Conservation (phyloP, 805 yeast species). For the Starmerella stigmatis region DNA sequence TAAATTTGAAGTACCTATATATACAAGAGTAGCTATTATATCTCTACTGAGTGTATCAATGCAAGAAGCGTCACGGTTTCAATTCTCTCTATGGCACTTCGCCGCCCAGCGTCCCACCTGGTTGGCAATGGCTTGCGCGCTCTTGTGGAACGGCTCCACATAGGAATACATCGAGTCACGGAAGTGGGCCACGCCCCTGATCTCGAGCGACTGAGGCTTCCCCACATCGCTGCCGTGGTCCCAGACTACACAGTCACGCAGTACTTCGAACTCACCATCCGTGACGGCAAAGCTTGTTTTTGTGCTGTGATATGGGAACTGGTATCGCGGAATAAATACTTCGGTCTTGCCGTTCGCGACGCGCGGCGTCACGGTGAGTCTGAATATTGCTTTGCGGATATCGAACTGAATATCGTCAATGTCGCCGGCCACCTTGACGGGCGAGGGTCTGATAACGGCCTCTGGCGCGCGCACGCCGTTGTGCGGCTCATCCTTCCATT, state of each 20-base stretch:
- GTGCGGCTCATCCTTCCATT: constrained; percentile 11
- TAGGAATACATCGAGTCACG: constrained; percentile 22
- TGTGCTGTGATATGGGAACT: constrained; percentile 36
- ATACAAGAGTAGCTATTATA: too few relatives aligned
- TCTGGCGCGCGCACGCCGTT: constrained; percentile 65
- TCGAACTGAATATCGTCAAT: constrained; percentile 51
- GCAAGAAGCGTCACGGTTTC: background rate
- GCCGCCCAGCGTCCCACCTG: constrained; percentile 1
- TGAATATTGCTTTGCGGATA: constrained; percentile 38
- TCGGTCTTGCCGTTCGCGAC: constrained; percentile 14
- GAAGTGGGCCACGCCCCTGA: constrained; percentile 21
- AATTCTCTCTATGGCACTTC: background rate
- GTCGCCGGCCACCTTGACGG: constrained; percentile 52
- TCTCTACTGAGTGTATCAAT: too few relatives aligned
- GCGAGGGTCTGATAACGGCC: constrained; percentile 71
- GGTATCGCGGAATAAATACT: constrained; percentile 62
- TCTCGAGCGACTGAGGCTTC: constrained; percentile 15
- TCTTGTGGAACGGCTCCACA: constrained; percentile 19
- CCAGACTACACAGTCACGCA: constrained; percentile 22
- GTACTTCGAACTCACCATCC: constrained; percentile 14
- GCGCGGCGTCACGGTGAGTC: constrained; percentile 36
- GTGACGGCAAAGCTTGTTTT: constrained; percentile 9
- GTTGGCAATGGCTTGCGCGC: constrained; percentile 3
- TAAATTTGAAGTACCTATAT: too few relatives aligned
- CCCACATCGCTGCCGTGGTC: constrained; percentile 14